Percentiles rank a stretch among this genome's conserved stretches.
These are phyloP conservation scores for Gaertneriomyces sp. DNA, from an alignment of 192 early-diverging fungal species.

Conservation along the genomic window DNA sequence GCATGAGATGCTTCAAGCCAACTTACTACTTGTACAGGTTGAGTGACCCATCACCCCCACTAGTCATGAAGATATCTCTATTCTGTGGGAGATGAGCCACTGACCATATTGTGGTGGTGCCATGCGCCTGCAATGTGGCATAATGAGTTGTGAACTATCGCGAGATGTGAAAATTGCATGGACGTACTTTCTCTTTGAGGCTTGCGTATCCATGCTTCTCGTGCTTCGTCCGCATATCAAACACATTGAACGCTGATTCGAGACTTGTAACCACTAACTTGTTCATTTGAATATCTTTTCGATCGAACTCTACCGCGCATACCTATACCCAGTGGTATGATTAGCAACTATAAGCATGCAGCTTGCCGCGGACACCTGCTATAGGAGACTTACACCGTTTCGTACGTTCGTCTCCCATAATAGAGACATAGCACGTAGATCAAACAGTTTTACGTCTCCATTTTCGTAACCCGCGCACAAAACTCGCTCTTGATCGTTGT, in stretches of 20 bases:
- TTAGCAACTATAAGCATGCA: not conserved
- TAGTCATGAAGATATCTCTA: constrained; percentile 60
- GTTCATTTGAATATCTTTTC: constrained; percentile 52
- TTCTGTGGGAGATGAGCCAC: constrained; percentile 63
- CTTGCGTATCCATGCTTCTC: constrained; percentile 44
- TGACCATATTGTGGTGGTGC: constrained; percentile 62
- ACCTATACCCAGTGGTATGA: constrained; percentile 27
- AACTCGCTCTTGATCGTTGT: constrained; percentile 51
- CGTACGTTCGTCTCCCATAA: constrained; percentile 68
- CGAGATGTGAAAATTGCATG: not conserved
- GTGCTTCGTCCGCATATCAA: constrained; percentile 56
- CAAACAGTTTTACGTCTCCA: constrained; percentile 69
- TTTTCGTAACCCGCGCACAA: constrained; percentile 72
- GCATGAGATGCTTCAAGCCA: not conserved
- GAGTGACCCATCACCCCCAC: constrained; percentile 56
- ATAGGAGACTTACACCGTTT: constrained; percentile 58
- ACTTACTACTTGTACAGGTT: constrained; percentile 60
- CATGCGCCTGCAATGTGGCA: constrained; percentile 24
- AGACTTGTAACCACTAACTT: constrained; percentile 56
- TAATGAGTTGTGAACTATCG: not conserved
- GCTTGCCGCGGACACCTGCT: not conserved
- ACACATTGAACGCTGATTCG: constrained; percentile 49
- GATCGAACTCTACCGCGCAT: constrained; percentile 54
- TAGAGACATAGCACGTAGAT: constrained; percentile 53
- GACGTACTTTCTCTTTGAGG: constrained; percentile 39